Evolutionary conservation across 2,329 filamentous ascomycete genomes (phyloP).

Genomic region (Pleoardoris graminearum): DNA sequence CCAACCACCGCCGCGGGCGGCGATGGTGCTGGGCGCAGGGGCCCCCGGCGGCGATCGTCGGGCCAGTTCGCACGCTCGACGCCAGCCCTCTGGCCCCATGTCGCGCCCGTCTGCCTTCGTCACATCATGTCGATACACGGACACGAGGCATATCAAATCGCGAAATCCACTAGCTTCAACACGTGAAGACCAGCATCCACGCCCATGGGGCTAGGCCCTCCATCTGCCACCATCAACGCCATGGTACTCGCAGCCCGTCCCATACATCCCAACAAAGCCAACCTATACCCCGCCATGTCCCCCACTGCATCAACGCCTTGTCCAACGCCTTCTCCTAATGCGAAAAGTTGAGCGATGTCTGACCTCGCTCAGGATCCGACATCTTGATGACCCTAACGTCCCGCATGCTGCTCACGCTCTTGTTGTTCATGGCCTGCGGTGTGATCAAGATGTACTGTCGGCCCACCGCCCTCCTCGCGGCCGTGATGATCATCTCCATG

Average conservation of each 20-base stretch:
- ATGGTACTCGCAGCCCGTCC: too few species aligned
- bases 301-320: conserved; percentile 41
- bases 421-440: conserved; percentile 73
- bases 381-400: conserved; percentile 76
- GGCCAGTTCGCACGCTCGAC: not conserved
- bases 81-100: not conserved
- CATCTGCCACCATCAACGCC: too few species aligned
- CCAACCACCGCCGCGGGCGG: not conserved
- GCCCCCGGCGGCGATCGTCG: not conserved
- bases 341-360: conserved; percentile 47
- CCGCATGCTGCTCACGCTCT: conserved; percentile 57
- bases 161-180: too few species aligned
- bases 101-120: not conserved
- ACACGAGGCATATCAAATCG: too few species aligned
- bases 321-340: not conserved
- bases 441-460: conserved; percentile 96
- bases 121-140: conserved; percentile 15
- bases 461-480: conserved; percentile 82
- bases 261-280: too few species aligned
- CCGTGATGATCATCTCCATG: conserved; percentile 89
- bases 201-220: too few species aligned
- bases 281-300: too few species aligned
- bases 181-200: too few species aligned
- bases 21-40: not conserved
- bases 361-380: conserved; percentile 57